Evolutionary conservation across 106 monocot species (phyloP).

Genomic region (Acanthochlamys bracteata): DNA sequence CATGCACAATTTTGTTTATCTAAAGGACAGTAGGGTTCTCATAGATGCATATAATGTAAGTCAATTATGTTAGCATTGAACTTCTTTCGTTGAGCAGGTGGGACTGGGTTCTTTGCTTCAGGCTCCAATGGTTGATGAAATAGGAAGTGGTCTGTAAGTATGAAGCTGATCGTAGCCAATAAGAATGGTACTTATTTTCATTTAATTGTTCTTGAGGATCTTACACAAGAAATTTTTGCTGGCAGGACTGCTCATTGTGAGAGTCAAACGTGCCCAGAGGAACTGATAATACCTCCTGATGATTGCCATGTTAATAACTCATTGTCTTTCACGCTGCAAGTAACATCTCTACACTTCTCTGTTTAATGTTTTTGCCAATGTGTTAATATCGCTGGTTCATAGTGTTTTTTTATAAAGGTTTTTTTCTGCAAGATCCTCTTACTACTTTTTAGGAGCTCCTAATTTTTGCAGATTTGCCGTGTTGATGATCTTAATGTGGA

Average conservation of each 20-base stretch:
- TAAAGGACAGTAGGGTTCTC: no score
- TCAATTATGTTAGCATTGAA: no score
- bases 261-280: slow-evolving; percentile 75
- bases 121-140: slow-evolving; percentile 66
- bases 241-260: slow-evolving; percentile 55
- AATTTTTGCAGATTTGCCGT: slow-evolving; percentile 67
- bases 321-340: slow-evolving; percentile 76
- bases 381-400: no score
- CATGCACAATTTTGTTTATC: no score
- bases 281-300: slow-evolving; percentile 82
- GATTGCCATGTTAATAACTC: slow-evolving; percentile 92
- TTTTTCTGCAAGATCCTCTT: no score
- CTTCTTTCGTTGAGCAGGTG: slow-evolving; percentile 39
- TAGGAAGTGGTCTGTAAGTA: slow-evolving; percentile 71
- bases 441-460: no score
- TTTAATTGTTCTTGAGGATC: no score
- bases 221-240: slow-evolving; percentile 8
- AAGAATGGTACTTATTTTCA: no score
- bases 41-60: no score
- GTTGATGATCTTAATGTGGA: slow-evolving; percentile 71
- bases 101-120: slow-evolving; percentile 85
- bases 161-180: no score
- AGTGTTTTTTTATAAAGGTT: no score
- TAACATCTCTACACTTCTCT: slow-evolving; percentile 12
- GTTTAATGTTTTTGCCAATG: background rate